phyloP scores from a whole-genome alignment of 805 yeast genomes.

The Wickerhamiella galacta region DNA sequence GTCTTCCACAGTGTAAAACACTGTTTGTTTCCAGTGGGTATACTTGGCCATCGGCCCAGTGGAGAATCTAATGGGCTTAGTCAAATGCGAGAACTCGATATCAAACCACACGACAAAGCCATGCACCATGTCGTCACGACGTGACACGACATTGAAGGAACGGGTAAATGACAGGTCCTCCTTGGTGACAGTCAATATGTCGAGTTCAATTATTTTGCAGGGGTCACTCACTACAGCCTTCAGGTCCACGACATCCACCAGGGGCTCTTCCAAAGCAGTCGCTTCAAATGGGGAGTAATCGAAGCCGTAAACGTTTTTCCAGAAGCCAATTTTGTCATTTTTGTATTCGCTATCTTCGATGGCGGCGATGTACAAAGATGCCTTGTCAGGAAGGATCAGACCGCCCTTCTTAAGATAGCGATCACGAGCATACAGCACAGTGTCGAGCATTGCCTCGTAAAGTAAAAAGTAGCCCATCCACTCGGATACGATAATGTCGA shows the following conservation, averaged over 20 bases:
- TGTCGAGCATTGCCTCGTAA: constrained; percentile 95
- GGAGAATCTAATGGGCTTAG: constrained; percentile 46
- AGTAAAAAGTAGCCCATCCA: constrained; percentile 99
- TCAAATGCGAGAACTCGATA: constrained; percentile 48
- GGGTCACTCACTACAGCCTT: constrained; percentile 59
- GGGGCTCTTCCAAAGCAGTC: constrained; percentile 79
- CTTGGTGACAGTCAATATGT: constrained; percentile 73
- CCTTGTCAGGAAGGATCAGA: constrained; percentile 85
- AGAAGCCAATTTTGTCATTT: constrained; percentile 75
- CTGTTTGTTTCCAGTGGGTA: constrained; percentile 99
- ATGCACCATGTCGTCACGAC: constrained; percentile 66
- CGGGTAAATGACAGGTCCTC: constrained; percentile 65
- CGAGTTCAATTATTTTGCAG: constrained; percentile 58
- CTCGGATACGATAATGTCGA: constrained; percentile 88
- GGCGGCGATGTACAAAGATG: constrained; percentile 76
- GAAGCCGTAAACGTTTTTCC: constrained; percentile 96
- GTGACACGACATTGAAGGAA: constrained; percentile 54
- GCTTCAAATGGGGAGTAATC: constrained; percentile 84
- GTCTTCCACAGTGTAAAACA: constrained; percentile 75
- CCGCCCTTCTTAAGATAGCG: constrained; percentile 66
- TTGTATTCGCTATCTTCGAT: constrained; percentile 87
- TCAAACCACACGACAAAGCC: constrained; percentile 94
- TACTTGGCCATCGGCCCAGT: constrained; percentile 90
- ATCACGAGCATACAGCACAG: constrained; percentile 89
- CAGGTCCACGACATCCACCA: constrained; percentile 87